Base-by-base conservation (phyloP, 345 rosid species). In the Citrus glauca region DNA sequence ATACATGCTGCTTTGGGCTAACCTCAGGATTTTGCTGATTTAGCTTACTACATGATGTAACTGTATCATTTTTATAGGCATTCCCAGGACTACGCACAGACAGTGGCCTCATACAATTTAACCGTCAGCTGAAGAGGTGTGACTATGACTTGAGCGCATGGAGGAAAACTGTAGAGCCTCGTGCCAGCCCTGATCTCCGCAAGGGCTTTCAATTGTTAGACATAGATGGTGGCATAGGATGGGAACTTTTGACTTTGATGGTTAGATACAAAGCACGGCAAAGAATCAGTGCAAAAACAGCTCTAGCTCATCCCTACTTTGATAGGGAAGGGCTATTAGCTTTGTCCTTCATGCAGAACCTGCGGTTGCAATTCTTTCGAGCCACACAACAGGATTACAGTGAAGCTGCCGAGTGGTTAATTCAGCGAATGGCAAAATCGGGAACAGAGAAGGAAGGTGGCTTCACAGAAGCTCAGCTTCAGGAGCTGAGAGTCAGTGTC, bases 231-330 rank as follows among this genome's bases (percentile, higher is more conserved):
- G 97, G 99, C 67, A 85, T 80, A 74, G 99, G 99, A 69, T 96
- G 99, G 98, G 98, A 96, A 78, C 98, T 94, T 85, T 81, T 94
- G 33, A 90, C 91, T 50, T 96, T 97, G 73, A 96, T 94, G 99
- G 91, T 96, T 61, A 86, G 94, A 20, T 96, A 86, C 79, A 96
- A 94, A 87, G 98, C 99, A 67, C 81, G 97, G 42, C 91, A 85
- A 87, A 92, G 97, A 91, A 88, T 87, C 71, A 94, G 97, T 24
- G 99, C 97, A 17, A 94, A 94, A 79, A 85, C 87, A 68, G 98
- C 97, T 80, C 82, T 96, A 70, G 98, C 98, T 77, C 87, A 93
- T 75, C 99, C 99, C 13, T 94, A 90, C 82, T 96, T 94, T 17
- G 90, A 82, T 32, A 83, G 87, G 82, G 98, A 96, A 87, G 99